Evolutionary conservation across 1,139 yeast genomes (phyloP), one percentile per base, ranked within the genome.

Genomic region (Hyphopichia fennica): DNA sequence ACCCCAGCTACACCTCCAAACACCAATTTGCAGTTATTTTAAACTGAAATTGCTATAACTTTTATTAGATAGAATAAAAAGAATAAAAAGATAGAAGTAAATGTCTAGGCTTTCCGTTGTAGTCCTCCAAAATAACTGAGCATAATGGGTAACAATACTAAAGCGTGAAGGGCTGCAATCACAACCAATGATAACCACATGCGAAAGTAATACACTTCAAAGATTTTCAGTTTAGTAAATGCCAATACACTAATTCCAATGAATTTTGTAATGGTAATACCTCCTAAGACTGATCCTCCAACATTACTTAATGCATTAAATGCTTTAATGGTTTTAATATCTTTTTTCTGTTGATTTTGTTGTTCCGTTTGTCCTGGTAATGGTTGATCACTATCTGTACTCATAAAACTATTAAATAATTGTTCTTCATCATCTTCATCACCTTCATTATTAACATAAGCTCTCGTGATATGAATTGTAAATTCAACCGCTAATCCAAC

Each of bases 401-500:
- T 40, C 48, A 57, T 48, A 35, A 57, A 57, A n/a, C 42, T 41
- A 20, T 47, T 42, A 36, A 49, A 53, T 16, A 52, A 31, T 9
- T 17, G 19, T 31, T 31, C 34, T 5, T 31, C 34, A 11, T 50
- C 53, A 27, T 38, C 34, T 33, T 49, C 52, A 29, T 48, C 48
- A 4, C 52, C 52, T 28, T 50, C 41, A 18, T 48, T 46, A 5
- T 49, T 45, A 4, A 47, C 42, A 58, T 82, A 93, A 1, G 95
- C 90, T 45, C 95, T 73, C 1, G 91, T 87, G 43, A 93, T 75
- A 58, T 93, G 98, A 23, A 87, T 80, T 41, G 96, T 88, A 57
- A 93, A 93, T 61, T 93, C 99, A 33, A 93, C 96, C 1, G 95
- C 93, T 37, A 93, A 70, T 0, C 99, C 99, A 4, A 87, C 83